Conservation (phyloP, 2,329 filamentous ascomycete species). For the Plenodomus biglobosus region DNA sequence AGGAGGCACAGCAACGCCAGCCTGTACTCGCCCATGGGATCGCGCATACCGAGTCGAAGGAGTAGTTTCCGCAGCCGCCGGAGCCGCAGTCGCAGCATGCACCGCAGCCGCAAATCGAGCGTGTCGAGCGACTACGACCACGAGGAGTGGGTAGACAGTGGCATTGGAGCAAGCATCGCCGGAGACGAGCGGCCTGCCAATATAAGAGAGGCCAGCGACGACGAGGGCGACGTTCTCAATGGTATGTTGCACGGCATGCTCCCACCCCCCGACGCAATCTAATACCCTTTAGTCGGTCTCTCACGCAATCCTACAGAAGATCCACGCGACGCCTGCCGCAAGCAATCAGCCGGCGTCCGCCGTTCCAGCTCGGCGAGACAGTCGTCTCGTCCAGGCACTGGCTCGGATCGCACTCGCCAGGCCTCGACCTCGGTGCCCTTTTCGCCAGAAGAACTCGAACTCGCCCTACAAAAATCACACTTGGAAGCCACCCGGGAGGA, state of each 20-base stretch:
- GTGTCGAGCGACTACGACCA: constrained; percentile 43
- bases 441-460: constrained; percentile 49
- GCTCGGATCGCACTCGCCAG: constrained; percentile 30
- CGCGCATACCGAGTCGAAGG: constrained; percentile 47
- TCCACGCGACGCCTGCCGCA: constrained; percentile 29
- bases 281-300: constrained; percentile 37
- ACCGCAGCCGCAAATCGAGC: constrained; percentile 38
- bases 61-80: constrained; percentile 37
- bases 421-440: constrained; percentile 45
- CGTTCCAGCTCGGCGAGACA: constrained; percentile 30
- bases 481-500: constrained; percentile 37
- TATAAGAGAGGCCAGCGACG: constrained; percentile 48
- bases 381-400: constrained; percentile 28
- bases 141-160: constrained; percentile 43
- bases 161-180: constrained; percentile 38
- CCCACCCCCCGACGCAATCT: constrained; percentile 7
- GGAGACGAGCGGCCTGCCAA: constrained; percentile 38
- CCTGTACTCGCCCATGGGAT: constrained; percentile 54
- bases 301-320: constrained; percentile 40
- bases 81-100: constrained; percentile 34
- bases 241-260: constrained; percentile 37
- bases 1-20: constrained; percentile 49
- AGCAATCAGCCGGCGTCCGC: constrained; percentile 29
- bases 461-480: constrained; percentile 48
- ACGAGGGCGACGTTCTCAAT: constrained; percentile 50